A percentile compares a stretch with the other conserved stretches of the same genome.
These are phyloP conservation scores for Lippia alba DNA, from an alignment of 305 asterid genomes.

Conservation along the genomic window DNA sequence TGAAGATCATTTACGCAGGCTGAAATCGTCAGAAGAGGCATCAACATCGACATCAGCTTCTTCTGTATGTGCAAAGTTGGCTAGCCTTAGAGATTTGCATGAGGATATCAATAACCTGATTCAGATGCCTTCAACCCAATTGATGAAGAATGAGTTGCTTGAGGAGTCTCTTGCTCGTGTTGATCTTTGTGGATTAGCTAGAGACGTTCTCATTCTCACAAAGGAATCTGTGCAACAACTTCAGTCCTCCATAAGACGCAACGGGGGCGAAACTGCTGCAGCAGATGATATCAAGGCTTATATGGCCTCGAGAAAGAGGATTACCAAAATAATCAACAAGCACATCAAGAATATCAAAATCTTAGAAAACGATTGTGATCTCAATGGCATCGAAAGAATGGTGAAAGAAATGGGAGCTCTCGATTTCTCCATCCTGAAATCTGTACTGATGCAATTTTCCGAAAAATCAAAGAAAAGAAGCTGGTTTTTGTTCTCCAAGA, in stretches of 20 bases:
- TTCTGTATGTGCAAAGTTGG: constrained; percentile 15
- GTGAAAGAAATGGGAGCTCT: constrained; percentile 38
- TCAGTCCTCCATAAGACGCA: constrained; percentile 35
- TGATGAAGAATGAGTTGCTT: constrained; percentile 1
- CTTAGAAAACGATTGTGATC: too few relatives aligned
- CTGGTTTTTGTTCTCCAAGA: too few relatives aligned
- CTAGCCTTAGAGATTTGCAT: too few relatives aligned
- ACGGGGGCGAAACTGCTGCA: background rate
- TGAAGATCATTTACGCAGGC: constrained; percentile 25
- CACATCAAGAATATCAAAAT: constrained; percentile 20
- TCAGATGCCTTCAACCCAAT: too few relatives aligned
- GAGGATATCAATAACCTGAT: too few relatives aligned
- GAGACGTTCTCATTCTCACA: constrained; percentile 31
- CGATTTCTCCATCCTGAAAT: constrained; percentile 30
- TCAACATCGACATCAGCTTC: background rate
- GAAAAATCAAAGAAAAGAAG: too few relatives aligned
- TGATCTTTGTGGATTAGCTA: constrained; percentile 19
- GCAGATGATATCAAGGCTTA: constrained; percentile 2
- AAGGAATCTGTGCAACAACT: constrained; percentile 38
- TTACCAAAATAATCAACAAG: constrained; percentile 36
- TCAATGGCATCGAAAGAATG: constrained; percentile 22
- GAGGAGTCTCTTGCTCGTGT: constrained; percentile 32
- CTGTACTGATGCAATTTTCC: background rate
- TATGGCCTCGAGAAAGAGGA: background rate
- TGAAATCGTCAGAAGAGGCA: constrained; percentile 20